Percentiles rank a stretch among this genome's conserved stretches.
Evolutionary conservation across 1,284 basidiomycete genomes (phyloP).

Genomic region (Xanthoconium separans): DNA sequence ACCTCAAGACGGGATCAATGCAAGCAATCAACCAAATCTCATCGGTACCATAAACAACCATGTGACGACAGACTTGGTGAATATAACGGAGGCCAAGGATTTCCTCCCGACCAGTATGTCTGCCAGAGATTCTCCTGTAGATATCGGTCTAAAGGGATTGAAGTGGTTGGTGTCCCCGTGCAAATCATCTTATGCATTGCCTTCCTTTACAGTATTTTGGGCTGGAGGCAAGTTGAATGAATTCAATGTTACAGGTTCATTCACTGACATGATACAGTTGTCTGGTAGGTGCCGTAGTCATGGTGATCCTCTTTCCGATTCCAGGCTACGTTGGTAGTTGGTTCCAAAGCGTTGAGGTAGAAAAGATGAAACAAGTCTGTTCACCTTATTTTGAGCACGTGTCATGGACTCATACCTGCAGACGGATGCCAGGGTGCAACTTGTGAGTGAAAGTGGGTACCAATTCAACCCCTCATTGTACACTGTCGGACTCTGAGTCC

Average conservation of each 20-base stretch:
- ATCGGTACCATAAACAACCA: constrained; percentile 60
- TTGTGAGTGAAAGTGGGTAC: constrained; percentile 20
- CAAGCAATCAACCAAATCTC: constrained; percentile 3
- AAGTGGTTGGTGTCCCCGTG: constrained; percentile 43
- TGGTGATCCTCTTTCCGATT: constrained; percentile 13
- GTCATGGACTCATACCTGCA: neutral
- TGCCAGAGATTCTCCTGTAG: neutral
- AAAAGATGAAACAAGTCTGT: constrained; percentile 19
- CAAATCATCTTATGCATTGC: constrained; percentile 44
- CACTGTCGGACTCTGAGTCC: neutral
- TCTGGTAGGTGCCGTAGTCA: constrained; percentile 13
- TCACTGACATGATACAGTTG: constrained; percentile 8
- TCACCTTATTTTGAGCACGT: neutral
- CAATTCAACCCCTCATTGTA: neutral
- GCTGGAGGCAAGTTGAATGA: constrained; percentile 30
- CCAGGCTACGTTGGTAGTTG: constrained; percentile 12
- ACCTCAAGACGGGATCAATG: neutral
- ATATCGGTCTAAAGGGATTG: neutral
- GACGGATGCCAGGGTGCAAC: constrained; percentile 23
- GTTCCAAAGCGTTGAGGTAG: constrained; percentile 14
- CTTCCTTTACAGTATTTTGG: constrained; percentile 49
- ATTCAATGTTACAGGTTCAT: neutral
- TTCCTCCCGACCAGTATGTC: constrained; percentile 36
- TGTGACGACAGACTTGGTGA: constrained; percentile 49
- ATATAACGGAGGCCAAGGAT: constrained; percentile 44